phyloP scores from a whole-genome alignment of 345 rosid species.

The Turritis glabra region DNA sequence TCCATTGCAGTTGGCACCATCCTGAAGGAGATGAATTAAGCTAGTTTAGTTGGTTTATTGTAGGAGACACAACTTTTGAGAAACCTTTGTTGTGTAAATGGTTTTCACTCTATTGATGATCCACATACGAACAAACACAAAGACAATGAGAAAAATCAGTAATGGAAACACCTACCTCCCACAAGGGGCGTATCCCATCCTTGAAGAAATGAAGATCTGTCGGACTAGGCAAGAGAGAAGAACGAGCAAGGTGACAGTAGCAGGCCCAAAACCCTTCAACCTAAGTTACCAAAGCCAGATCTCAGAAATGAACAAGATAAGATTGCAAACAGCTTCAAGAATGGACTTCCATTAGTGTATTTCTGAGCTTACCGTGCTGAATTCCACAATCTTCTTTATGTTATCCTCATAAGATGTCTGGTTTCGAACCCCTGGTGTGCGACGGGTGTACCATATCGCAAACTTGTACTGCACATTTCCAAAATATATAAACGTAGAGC shows the following conservation, averaged over 20 bases:
- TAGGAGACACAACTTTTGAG: background rate
- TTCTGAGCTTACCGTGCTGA: slow-evolving; percentile 74
- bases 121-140: background rate
- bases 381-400: slow-evolving; percentile 88
- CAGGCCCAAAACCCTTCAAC: slow-evolving; percentile 92
- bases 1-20: slow-evolving; percentile 87
- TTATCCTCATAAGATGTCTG: slow-evolving; percentile 95
- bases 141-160: background rate
- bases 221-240: slow-evolving; percentile 85
- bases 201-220: slow-evolving; percentile 93
- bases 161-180: slow-evolving; percentile 65
- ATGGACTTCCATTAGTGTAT: background rate
- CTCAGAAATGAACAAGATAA: slow-evolving; percentile 25
- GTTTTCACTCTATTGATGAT: background rate
- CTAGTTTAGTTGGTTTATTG: background rate
- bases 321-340: background rate
- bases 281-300: slow-evolving; percentile 38
- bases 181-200: slow-evolving; percentile 88
- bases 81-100: background rate
- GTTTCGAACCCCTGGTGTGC: slow-evolving; percentile 82
- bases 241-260: slow-evolving; percentile 89
- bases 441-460: slow-evolving; percentile 96
- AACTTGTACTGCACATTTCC: slow-evolving; percentile 64
- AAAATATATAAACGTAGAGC: background rate
- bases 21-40: slow-evolving; percentile 47